A percentile compares a stretch with the other conserved stretches of the same genome.
phyloP scores from a whole-genome alignment of 2,329 filamentous ascomycete genomes.

The Byssoonygena ceratinophila region DNA sequence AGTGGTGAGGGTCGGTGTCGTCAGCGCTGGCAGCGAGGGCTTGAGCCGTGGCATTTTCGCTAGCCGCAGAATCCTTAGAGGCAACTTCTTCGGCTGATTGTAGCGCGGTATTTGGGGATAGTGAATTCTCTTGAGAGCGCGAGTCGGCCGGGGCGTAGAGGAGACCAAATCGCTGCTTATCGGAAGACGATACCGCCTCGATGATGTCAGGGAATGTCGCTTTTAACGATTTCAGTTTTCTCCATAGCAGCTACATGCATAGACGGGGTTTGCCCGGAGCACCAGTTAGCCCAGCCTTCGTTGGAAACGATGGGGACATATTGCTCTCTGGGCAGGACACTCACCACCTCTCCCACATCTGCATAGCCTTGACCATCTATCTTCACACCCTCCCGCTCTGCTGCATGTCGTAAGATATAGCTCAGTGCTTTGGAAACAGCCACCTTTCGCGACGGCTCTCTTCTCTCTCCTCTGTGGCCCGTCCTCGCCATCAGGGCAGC shows the following conservation, averaged over 20 bases:
- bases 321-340: conserved; percentile 19
- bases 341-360: conserved; percentile 48
- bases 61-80: conserved; percentile 17
- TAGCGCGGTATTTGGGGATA: not conserved
- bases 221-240: conserved; percentile 55
- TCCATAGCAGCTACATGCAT: conserved; percentile 46
- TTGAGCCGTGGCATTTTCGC: conserved; percentile 26
- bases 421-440: conserved; percentile 35
- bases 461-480: conserved; percentile 1
- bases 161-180: conserved; percentile 84
- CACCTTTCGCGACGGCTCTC: conserved; percentile 24
- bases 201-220: conserved; percentile 66
- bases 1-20: conserved; percentile 50
- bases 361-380: conserved; percentile 52
- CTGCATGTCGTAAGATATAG: conserved; percentile 50
- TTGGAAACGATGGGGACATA: not conserved
- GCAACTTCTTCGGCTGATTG: conserved; percentile 16
- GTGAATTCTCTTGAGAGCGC: not conserved
- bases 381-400: conserved; percentile 48
- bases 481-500: conserved; percentile 7
- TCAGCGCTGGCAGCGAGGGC: conserved; percentile 29
- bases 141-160: conserved; percentile 39
- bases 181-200: conserved; percentile 58
- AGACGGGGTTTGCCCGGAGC: conserved; percentile 5
- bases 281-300: not conserved